Evolutionary conservation across 2,329 filamentous ascomycete species (phyloP).

Genomic region (Mycosphaerelloides madeirae): DNA sequence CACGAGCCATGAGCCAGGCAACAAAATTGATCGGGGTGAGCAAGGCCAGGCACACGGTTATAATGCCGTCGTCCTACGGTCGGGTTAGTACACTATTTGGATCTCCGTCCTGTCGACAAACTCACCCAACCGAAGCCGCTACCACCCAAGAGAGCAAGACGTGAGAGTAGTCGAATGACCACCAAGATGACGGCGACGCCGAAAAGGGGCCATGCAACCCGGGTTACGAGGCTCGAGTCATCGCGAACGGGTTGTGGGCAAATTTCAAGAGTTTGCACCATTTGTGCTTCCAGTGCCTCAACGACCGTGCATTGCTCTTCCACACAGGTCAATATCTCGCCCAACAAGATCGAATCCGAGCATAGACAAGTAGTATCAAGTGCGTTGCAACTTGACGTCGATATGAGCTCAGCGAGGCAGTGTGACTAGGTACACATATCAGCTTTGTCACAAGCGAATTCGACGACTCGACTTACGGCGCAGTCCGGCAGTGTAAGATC

Average conservation of each 20-base stretch:
- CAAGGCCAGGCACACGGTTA: slow-evolving; percentile 10
- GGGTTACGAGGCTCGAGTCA: slow-evolving; percentile 5
- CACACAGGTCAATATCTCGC: slow-evolving; percentile 7
- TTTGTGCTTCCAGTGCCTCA: slow-evolving; percentile 7
- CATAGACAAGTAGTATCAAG: slow-evolving; percentile 13
- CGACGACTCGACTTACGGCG: too few relatives aligned
- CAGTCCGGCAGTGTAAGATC: too few relatives aligned
- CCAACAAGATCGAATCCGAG: slow-evolving; percentile 4
- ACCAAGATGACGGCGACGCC: slow-evolving; percentile 9
- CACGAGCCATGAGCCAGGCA: slow-evolving; percentile 9
- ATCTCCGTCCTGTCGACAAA: not conserved
- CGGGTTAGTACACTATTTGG: not conserved
- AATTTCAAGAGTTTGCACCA: slow-evolving; percentile 7
- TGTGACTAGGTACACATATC: slow-evolving; percentile 1
- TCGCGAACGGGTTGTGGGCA: slow-evolving; percentile 15
- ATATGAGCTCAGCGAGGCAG: slow-evolving; percentile 9
- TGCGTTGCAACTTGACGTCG: slow-evolving; percentile 9
- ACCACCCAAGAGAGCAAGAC: slow-evolving; percentile 10
- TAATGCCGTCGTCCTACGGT: slow-evolving; percentile 8
- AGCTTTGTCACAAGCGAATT: not conserved
- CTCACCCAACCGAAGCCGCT: slow-evolving; percentile 13
- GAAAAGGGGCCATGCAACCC: slow-evolving; percentile 14
- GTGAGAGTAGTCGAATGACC: slow-evolving; percentile 10
- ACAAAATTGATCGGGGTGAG: slow-evolving; percentile 10
- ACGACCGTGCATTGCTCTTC: slow-evolving; percentile 12